Base-by-base conservation (phyloP, 108 stramenopile species). In the Cyclotella atomus region DNA sequence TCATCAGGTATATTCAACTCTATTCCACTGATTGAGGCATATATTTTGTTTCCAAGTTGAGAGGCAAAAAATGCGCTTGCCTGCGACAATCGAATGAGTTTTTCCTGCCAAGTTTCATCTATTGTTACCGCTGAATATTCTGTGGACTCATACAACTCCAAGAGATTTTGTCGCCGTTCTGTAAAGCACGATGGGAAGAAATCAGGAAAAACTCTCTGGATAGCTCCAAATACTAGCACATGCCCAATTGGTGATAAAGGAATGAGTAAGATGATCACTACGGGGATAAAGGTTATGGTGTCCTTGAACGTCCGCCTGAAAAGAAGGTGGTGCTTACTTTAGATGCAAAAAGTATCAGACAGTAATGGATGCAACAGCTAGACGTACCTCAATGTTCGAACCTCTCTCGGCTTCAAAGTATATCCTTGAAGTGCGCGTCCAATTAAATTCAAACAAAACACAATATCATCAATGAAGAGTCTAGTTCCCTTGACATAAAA, bases 171-270 rank as follows among this genome's bases (percentile, higher is more conserved):
- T 28, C 98, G 81, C 55, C 95, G 83, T 72, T 98, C 97, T 3
- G 98, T 97, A 68, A 95, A 98, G 71, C 97, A 97, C 71, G 92
- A 95, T 27, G 98, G 98, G 77, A 98, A 98, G 73, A 98, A 98
- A 66, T 95, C 96, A 19, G 98, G 98, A 68, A 96, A 98, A 71
- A 97, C 92, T 44, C 98, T 83, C 76, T 97, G 98, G 65, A 98
- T 98, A 23, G 96, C 95, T 47, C 95, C 95, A 77, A 98, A 98
- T 8, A 98, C 93, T 17, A 98, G 82, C 41, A 98, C 97, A 68
- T 98, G 98, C 3, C 98, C 98, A 15, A 97, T 83, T n/a, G 98
- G 98, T 28, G 97, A 83, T 32, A 98, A 81, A n/a, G 98, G 98
- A 61, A 98, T 90, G 23, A 98, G 71, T 56, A 97, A 83, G 73